phyloP scores from a whole-genome alignment of 1,284 basidiomycete genomes.

The Chondrostereum purpureum region DNA sequence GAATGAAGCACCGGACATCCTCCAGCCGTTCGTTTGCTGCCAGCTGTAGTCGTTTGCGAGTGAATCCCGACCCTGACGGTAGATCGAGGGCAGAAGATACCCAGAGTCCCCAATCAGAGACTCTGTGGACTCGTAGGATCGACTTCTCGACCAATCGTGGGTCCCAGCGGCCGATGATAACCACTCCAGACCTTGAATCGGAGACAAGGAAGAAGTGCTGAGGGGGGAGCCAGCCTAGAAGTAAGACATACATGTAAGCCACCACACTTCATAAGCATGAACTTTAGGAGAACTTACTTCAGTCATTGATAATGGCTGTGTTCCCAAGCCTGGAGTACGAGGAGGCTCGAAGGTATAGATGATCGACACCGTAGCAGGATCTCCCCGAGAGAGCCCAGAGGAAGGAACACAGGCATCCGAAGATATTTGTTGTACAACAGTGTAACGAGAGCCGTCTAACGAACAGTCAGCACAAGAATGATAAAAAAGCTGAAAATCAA shows the following conservation, averaged over 20 bases:
- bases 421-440: slow-evolving; percentile 20
- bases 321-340: slow-evolving; percentile 6
- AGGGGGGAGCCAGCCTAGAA: not conserved
- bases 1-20: not conserved
- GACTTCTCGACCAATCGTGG: not conserved
- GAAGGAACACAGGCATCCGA: slow-evolving; percentile 1
- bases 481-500: not conserved
- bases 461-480: not conserved
- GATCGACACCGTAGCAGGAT: slow-evolving; percentile 16
- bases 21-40: not conserved
- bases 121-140: not conserved
- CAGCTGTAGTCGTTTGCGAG: not conserved
- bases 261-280: no score
- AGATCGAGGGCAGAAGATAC: not conserved
- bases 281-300: not conserved
- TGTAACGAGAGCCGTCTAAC: slow-evolving; percentile 24
- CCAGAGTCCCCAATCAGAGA: not conserved
- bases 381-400: slow-evolving; percentile 1
- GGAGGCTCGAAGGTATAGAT: slow-evolving; percentile 20
- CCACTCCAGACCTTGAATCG: not conserved
- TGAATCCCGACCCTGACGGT: not conserved
- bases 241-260: no score
- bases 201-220: not conserved
- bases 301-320: slow-evolving; percentile 3
- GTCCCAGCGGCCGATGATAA: not conserved